Conservation (phyloP, 164 flowering plant genomes). For the Chloranthus sessilifolius region DNA sequence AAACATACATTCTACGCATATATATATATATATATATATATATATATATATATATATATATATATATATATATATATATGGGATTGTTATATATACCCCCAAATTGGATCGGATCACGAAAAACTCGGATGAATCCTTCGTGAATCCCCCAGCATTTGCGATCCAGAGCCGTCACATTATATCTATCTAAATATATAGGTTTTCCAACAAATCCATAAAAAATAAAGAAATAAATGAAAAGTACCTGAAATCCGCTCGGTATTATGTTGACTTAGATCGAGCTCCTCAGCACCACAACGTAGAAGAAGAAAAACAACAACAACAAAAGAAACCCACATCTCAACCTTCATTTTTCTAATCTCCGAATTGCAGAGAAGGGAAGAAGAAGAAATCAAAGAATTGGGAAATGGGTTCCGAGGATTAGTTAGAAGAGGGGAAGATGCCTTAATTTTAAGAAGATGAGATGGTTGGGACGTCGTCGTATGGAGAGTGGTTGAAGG, state of each 20-base stretch:
- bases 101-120: not conserved
- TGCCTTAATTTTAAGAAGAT: not conserved
- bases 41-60: too few relatives aligned
- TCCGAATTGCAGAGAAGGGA: not conserved
- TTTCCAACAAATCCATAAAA: not conserved
- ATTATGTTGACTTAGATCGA: conserved; percentile 31
- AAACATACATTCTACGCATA: too few relatives aligned
- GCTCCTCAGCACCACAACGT: conserved; percentile 24
- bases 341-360: not conserved
- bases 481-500: conserved; percentile 10
- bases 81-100: not conserved
- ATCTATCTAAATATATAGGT: too few relatives aligned
- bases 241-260: conserved; percentile 76
- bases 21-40: too few relatives aligned
- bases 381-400: not conserved
- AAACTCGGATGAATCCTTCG: not conserved
- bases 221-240: not conserved
- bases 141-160: too few relatives aligned
- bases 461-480: conserved; percentile 18
- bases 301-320: not conserved
- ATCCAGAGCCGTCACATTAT: too few relatives aligned
- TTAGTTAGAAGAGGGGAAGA: conserved; percentile 17
- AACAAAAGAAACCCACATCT: conserved; percentile 2
- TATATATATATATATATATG: not conserved
- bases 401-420: not conserved